Conservation (phyloP, 176 grass and related monocot species). For the Hsuehochloa calcarea region DNA sequence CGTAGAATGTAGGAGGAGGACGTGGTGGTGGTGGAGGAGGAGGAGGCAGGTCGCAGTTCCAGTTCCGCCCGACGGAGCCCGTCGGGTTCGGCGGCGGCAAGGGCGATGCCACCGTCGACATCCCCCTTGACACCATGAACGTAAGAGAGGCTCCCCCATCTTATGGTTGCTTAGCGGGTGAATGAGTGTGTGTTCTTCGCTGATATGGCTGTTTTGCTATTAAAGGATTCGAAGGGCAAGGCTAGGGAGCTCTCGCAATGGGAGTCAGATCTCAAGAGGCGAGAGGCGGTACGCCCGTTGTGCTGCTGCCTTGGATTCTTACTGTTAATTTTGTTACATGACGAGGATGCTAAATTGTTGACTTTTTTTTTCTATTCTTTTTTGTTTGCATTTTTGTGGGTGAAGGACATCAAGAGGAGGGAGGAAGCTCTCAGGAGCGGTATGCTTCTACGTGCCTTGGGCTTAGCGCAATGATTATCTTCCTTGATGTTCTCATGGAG, state of each 20-base stretch:
- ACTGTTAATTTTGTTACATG: background rate
- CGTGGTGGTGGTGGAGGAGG: background rate
- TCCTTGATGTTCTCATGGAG: slow-evolving; percentile 17
- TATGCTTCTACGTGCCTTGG: slow-evolving; percentile 20
- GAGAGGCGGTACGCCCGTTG: slow-evolving; percentile 50
- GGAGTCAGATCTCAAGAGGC: slow-evolving; percentile 74
- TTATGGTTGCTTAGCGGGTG: background rate
- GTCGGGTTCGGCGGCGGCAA: slow-evolving; percentile 46
- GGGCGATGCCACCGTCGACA: slow-evolving; percentile 52
- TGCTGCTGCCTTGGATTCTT: slow-evolving; percentile 11
- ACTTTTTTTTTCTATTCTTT: background rate
- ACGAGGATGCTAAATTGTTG: slow-evolving; percentile 13
- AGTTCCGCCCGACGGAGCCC: slow-evolving; percentile 48
- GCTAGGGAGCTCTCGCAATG: slow-evolving; percentile 68
- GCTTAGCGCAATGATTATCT: background rate
- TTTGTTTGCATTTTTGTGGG: background rate
- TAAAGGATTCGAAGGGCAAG: slow-evolving; percentile 69
- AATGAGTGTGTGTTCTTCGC: background rate
- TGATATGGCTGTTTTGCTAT: slow-evolving; percentile 7
- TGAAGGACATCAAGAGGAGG: slow-evolving; percentile 77
- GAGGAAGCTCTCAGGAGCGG: slow-evolving; percentile 69
- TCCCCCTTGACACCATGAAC: slow-evolving; percentile 68
- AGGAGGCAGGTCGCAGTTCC: slow-evolving; percentile 42
- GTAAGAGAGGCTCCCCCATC: slow-evolving; percentile 38
- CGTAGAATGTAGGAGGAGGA: slow-evolving; percentile 58